These are phyloP conservation scores for Diphasiastrum complanatum DNA, from an alignment of 83 land plant species.

Conservation along the genomic window DNA sequence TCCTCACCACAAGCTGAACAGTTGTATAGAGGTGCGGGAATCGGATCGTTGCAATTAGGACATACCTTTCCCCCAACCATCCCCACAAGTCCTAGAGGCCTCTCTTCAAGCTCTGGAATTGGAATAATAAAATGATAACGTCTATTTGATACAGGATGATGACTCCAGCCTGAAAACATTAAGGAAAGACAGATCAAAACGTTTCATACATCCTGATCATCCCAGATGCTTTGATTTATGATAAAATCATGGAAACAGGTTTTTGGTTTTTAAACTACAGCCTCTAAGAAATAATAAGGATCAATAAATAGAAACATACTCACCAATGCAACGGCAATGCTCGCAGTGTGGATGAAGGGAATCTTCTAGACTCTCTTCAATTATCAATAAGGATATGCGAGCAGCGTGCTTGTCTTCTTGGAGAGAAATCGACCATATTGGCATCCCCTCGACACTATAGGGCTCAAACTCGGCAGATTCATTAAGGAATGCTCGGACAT, in stretches of 20 bases:
- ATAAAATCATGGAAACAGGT: not conserved
- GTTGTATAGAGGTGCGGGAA: not conserved
- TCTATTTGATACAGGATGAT: constrained; percentile 14
- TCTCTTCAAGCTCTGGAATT: constrained; percentile 6
- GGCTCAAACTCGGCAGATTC: constrained; percentile 13
- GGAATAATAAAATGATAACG: constrained; percentile 19
- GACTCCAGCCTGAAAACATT: constrained; percentile 14
- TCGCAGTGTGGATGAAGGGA: constrained; percentile 15
- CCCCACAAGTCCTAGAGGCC: not conserved
- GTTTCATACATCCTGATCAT: constrained; percentile 6
- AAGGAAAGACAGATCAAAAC: not conserved
- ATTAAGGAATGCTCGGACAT: constrained; percentile 20
- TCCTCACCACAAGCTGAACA: constrained; percentile 12
- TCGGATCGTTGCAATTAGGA: not conserved
- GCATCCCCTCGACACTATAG: not conserved
- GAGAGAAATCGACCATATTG: too few species aligned
- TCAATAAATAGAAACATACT: not conserved
- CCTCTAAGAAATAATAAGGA: not conserved
- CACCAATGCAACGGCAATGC: constrained; percentile 16
- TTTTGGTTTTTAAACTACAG: too few species aligned
- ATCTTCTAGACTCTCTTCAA: not conserved
- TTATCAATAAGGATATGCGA: not conserved
- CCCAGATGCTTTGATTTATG: not conserved
- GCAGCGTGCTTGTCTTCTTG: constrained; percentile 8
- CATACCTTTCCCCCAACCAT: constrained; percentile 5